A percentile compares a stretch with the other conserved stretches of the same genome.
phyloP scores from a whole-genome alignment of 805 yeast species.

The Wickerhamiella azymoides region DNA sequence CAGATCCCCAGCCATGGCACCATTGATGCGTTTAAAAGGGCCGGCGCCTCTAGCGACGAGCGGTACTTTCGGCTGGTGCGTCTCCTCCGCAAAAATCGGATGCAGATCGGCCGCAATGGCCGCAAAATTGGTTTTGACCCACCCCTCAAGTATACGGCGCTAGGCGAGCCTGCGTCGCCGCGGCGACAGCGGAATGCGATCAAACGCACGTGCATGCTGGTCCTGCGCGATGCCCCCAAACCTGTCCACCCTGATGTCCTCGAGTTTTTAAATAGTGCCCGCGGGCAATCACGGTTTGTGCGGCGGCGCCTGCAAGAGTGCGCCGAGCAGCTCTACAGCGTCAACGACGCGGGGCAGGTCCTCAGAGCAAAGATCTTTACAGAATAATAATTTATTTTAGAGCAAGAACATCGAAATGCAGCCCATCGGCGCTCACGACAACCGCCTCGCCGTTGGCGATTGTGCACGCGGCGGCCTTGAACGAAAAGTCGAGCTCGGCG shows the following conservation, averaged over 20 bases:
- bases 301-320: constrained; percentile 8
- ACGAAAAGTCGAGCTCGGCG: neutral
- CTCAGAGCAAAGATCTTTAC: neutral
- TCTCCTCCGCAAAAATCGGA: constrained; percentile 8
- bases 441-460: neutral
- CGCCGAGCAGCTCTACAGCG: constrained; percentile 5
- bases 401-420: constrained; percentile 2
- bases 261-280: constrained; percentile 1
- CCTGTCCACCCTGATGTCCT: constrained; percentile 10
- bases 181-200: constrained; percentile 9
- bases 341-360: neutral
- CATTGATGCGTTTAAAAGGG: constrained; percentile 11
- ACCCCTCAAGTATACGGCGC: neutral
- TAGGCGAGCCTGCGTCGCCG: constrained; percentile 8
- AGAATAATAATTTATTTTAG: neutral
- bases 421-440: neutral
- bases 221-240: constrained; percentile 8
- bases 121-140: constrained; percentile 15
- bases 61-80: constrained; percentile 13
- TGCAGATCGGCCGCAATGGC: constrained; percentile 13
- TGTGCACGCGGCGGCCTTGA: neutral
- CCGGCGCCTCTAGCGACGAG: neutral
- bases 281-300: neutral
- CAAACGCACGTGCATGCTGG: neutral
- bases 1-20: constrained; percentile 12